Conservation (phyloP, 805 yeast genomes). For the Metschnikowia hibisci region DNA sequence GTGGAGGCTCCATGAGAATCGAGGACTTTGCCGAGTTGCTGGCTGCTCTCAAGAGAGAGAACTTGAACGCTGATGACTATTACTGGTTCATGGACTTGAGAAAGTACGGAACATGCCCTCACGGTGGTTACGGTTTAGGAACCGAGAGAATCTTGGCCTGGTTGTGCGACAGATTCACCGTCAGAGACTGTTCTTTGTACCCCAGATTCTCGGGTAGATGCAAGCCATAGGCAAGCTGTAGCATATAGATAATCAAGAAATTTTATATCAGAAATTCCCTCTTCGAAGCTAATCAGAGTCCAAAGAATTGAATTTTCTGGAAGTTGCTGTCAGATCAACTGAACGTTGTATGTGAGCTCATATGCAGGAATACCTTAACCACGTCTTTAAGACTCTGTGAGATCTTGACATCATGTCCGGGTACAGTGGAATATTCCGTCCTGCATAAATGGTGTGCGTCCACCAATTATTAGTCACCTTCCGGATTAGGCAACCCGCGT, state of each 20-base stretch:
- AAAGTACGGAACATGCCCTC: conserved; percentile 96
- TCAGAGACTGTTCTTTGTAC: conserved; percentile 94
- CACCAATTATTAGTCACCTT: conserved; percentile 5
- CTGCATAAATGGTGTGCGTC: neutral
- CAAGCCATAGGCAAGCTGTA: conserved; percentile 59
- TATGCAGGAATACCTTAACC: too few relatives aligned
- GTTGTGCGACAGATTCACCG: conserved; percentile 97
- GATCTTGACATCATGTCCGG: neutral
- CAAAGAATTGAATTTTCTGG: too few relatives aligned
- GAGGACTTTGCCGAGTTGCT: conserved; percentile 73
- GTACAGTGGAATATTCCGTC: neutral
- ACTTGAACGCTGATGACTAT: conserved; percentile 75
- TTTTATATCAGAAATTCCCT: neutral
- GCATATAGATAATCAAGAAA: neutral
- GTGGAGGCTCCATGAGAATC: conserved; percentile 99
- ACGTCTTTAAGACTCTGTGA: too few relatives aligned
- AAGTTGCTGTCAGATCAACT: too few relatives aligned
- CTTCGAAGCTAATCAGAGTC: too few relatives aligned
- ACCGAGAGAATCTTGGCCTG: conserved; percentile 97
- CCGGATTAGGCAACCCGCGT: conserved; percentile 10
- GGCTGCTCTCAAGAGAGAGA: conserved; percentile 91
- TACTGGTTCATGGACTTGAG: conserved; percentile 97
- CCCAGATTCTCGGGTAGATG: conserved; percentile 99
- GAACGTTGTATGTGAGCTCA: too few relatives aligned
- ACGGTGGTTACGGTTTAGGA: conserved; percentile 99